Evolutionary conservation across 495 filamentous ascomycete genomes (phyloP).

Genomic region (Penicillium simplicissimum): DNA sequence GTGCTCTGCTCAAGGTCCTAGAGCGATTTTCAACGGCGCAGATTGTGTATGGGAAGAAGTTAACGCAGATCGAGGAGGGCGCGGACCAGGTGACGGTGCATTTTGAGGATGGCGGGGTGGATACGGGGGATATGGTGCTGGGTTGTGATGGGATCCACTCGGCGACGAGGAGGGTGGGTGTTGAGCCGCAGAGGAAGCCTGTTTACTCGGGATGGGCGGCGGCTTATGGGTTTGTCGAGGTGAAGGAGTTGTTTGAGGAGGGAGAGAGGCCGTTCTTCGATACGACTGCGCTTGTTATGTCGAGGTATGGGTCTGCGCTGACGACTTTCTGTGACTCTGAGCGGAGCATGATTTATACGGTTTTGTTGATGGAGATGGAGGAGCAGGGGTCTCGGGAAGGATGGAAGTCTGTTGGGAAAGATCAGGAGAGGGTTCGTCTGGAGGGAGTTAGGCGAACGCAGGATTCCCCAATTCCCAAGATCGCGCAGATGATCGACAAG

Average conservation of each 20-base stretch:
- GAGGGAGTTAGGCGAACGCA: slow-evolving; percentile 15
- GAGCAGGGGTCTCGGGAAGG: slow-evolving; percentile 37
- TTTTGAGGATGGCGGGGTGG: slow-evolving; percentile 44
- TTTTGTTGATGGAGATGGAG: slow-evolving; percentile 32
- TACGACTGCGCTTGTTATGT: slow-evolving; percentile 6
- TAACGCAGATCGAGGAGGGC: not conserved
- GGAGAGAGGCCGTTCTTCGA: slow-evolving; percentile 7
- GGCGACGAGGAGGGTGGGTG: slow-evolving; percentile 40
- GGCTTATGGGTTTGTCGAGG: slow-evolving; percentile 8
- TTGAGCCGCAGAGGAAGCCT: slow-evolving; percentile 19
- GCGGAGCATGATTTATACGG: slow-evolving; percentile 36
- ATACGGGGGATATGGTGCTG: slow-evolving; percentile 46
- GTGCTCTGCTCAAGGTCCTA: slow-evolving; percentile 21
- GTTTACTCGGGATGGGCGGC: slow-evolving; percentile 5
- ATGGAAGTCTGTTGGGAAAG: slow-evolving; percentile 41
- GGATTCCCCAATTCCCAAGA: slow-evolving; percentile 28
- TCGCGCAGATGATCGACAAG: slow-evolving; percentile 43
- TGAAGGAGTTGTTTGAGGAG: slow-evolving; percentile 1
- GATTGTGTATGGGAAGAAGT: slow-evolving; percentile 1
- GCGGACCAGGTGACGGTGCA: slow-evolving; percentile 12
- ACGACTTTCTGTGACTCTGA: slow-evolving; percentile 19
- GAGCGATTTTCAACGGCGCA: not conserved
- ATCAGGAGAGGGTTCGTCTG: slow-evolving; percentile 31
- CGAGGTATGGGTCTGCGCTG: slow-evolving; percentile 9
- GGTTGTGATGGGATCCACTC: slow-evolving; percentile 60